Evolutionary conservation across 495 filamentous ascomycete species (phyloP).

Genomic region (Penicillium silybi): DNA sequence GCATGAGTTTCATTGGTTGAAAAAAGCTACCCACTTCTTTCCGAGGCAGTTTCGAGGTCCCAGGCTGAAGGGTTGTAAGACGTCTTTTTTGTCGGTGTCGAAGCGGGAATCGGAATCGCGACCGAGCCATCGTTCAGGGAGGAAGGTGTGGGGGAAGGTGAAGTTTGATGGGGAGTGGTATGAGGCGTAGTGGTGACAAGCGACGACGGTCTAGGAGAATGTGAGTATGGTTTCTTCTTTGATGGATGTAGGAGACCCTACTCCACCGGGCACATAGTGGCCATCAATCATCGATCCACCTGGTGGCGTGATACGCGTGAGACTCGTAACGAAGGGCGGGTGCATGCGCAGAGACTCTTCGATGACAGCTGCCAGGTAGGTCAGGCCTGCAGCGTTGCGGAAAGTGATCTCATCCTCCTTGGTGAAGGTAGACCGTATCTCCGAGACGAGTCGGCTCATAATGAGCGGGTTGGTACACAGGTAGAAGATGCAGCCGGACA

Average conservation of each 20-base stretch:
- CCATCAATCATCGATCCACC: slow-evolving; percentile 29
- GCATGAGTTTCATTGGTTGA: neutral
- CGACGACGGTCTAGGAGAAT: slow-evolving; percentile 24
- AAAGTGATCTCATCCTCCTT: slow-evolving; percentile 42
- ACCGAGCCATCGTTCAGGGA: slow-evolving; percentile 46
- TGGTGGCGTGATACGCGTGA: slow-evolving; percentile 26
- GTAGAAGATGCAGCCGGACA: slow-evolving; percentile 48
- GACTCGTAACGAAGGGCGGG: slow-evolving; percentile 29
- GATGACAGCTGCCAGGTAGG: slow-evolving; percentile 39
- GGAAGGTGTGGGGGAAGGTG: slow-evolving; percentile 30
- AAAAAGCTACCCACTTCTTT: slow-evolving; percentile 30
- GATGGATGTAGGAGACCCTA: slow-evolving; percentile 5
- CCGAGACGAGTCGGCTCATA: slow-evolving; percentile 32
- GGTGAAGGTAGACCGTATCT: slow-evolving; percentile 45
- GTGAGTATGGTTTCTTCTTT: neutral
- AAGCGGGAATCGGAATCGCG: slow-evolving; percentile 23
- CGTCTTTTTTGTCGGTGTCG: slow-evolving; percentile 31
- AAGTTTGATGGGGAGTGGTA: slow-evolving; percentile 34
- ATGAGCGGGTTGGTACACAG: slow-evolving; percentile 40
- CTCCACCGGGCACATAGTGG: slow-evolving; percentile 27
- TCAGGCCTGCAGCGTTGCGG: slow-evolving; percentile 23
- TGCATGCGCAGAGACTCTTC: slow-evolving; percentile 43
- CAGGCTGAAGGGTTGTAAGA: slow-evolving; percentile 39
- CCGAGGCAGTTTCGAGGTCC: slow-evolving; percentile 44
- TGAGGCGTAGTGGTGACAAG: slow-evolving; percentile 36